These are phyloP conservation scores for Neospora caninum DNA, from an alignment of 169 alveolate species.

Conservation along the genomic window DNA sequence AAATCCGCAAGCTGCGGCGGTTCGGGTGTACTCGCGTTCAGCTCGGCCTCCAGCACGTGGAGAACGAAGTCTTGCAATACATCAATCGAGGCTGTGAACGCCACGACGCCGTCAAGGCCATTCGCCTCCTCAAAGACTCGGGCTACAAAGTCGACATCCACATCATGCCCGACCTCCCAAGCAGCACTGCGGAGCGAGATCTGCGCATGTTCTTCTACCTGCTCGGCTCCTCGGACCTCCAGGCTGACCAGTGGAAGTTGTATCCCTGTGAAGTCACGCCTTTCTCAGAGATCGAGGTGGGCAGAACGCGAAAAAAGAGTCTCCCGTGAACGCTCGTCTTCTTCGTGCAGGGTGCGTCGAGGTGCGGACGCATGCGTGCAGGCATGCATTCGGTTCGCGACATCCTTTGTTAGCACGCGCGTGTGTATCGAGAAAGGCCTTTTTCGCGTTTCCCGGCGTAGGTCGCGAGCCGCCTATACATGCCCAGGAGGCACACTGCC, in stretches of 20 bases:
- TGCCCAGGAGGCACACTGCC: too few species aligned
- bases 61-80: constrained; percentile 82
- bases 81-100: constrained; percentile 86
- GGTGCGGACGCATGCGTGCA: too few species aligned
- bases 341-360: too few species aligned
- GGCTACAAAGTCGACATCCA: constrained; percentile 94
- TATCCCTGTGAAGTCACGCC: constrained; percentile 96
- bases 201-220: constrained; percentile 87
- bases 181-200: constrained; percentile 85
- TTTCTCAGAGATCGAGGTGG: constrained; percentile 88
- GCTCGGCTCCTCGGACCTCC: constrained; percentile 85
- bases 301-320: constrained; percentile 65
- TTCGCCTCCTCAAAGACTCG: constrained; percentile 88
- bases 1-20: constrained; percentile 81
- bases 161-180: constrained; percentile 94
- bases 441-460: too few species aligned
- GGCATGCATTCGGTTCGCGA: too few species aligned
- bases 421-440: too few species aligned
- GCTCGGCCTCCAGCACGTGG: constrained; percentile 94
- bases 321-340: not conserved
- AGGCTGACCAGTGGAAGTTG: constrained; percentile 96
- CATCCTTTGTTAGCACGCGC: too few species aligned
- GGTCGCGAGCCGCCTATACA: too few species aligned
- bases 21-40: constrained; percentile 94
- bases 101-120: constrained; percentile 84